Base-by-base conservation (phyloP, 2,329 filamentous ascomycete genomes). In the Colletotrichum higginsianum region DNA sequence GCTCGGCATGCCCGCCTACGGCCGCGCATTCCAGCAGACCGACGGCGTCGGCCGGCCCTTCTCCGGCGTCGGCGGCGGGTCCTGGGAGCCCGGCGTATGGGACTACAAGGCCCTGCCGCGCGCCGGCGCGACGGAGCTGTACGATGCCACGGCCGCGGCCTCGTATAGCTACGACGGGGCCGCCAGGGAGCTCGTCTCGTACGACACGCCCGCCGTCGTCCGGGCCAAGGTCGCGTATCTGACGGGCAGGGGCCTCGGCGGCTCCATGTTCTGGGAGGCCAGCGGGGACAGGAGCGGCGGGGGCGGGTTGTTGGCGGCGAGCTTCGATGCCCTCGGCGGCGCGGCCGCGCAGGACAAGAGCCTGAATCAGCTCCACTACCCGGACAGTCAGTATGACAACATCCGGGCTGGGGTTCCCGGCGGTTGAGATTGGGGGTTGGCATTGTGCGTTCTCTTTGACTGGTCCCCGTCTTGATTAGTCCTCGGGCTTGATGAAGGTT, bases 221-320 rank as follows among this genome's bases (percentile, higher is more conserved):
- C 79, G 79, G 38, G 78, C 82, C 74, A 97, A 96, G 84, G 88
- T 88, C 0, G 78, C 84, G 8, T 96, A 92, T 77, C 86, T 96
- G 74, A 82, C 84, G 74, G 76, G 83, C 30, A 84, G 85, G 66
- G 84, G 88, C 0, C 86, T 97, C 0, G 94, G 92, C 1, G 94
- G 94, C 16, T 91, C 89, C 0, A 93, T 96, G 86, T 97, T 93
- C 87, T 97, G 94, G 94, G 94, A 97, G 81, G 91, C 90, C 9
- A 92, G 89, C 75, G 91, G 90, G 13, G 94, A 97, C 77, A 83
- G 80, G 74, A 75, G 71, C 0, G 87, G 84, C 23, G 77, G 75
- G 0, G 73, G 76, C 26, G 94, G 92, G 75, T 81, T 96, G 8
- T 77, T 89, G 73, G 85, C 86, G 2, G 80, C 49, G 77, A 76